A percentile compares a stretch with the other conserved stretches of the same genome.
These are phyloP conservation scores for Phaeosphaeriaceae sp. DNA, from an alignment of 2,329 filamentous ascomycete species.

Conservation along the genomic window DNA sequence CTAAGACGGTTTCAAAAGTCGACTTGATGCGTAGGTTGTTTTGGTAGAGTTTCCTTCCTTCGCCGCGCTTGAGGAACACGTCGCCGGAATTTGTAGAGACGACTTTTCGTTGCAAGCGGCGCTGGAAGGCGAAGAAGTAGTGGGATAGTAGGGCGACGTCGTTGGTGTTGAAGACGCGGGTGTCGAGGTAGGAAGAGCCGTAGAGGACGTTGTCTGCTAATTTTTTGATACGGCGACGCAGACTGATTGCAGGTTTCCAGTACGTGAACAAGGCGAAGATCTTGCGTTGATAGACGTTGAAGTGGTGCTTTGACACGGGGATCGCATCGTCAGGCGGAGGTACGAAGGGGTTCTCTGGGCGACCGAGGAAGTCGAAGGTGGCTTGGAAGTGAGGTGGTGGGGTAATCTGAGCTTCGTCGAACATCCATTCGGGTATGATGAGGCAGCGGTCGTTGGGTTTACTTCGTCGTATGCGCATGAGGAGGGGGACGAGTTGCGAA, in stretches of 20 bases:
- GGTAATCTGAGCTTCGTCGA: slow-evolving; percentile 11
- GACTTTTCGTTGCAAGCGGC: slow-evolving; percentile 22
- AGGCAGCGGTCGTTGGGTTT: slow-evolving; percentile 14
- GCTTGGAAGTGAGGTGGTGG: slow-evolving; percentile 7
- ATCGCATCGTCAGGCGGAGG: slow-evolving; percentile 9
- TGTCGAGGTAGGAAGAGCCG: slow-evolving; percentile 14
- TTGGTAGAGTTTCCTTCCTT: background rate
- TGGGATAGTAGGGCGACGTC: slow-evolving; percentile 17
- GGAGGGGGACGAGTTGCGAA: slow-evolving; percentile 9
- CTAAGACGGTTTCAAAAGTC: background rate
- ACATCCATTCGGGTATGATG: slow-evolving; percentile 18
- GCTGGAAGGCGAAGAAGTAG: slow-evolving; percentile 26
- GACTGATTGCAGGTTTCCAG: slow-evolving; percentile 16
- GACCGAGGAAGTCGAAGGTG: background rate
- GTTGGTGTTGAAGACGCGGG: slow-evolving; percentile 10
- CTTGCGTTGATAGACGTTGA: slow-evolving; percentile 14
- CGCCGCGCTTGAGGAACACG: slow-evolving; percentile 17
- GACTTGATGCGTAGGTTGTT: background rate
- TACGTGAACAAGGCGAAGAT: slow-evolving; percentile 14
- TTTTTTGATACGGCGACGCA: slow-evolving; percentile 16
- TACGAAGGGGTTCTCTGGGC: background rate
- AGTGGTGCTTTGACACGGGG: slow-evolving; percentile 16
- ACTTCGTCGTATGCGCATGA: slow-evolving; percentile 14
- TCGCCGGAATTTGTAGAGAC: slow-evolving; percentile 5
- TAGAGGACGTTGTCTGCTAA: slow-evolving; percentile 18